Conservation (phyloP, 2,329 filamentous ascomycete genomes). For the Conoideocrella luteorostrata region DNA sequence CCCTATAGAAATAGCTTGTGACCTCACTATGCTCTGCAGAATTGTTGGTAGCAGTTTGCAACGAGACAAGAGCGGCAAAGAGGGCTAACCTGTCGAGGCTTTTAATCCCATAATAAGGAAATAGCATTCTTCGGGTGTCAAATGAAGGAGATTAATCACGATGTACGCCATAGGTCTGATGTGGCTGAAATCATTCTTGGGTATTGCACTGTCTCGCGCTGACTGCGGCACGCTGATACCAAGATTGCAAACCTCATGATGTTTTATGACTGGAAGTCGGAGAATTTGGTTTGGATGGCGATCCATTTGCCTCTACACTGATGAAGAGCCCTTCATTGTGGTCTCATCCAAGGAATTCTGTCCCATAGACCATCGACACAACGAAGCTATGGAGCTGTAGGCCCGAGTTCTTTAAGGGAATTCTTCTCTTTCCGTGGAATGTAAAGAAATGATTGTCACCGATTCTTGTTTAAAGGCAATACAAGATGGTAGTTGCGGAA, state of each 20-base stretch:
- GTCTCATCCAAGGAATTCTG: not conserved
- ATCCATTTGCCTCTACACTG: not conserved
- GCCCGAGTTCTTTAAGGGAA: not conserved
- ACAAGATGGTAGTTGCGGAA: too few relatives aligned
- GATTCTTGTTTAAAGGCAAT: too few relatives aligned
- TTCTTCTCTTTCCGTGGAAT: not conserved
- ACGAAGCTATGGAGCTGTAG: constrained; percentile 1
- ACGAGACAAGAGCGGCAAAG: not conserved
- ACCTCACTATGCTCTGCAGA: not conserved
- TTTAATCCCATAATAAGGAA: not conserved
- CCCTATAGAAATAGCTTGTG: constrained; percentile 45
- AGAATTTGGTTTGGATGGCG: not conserved
- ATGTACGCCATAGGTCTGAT: constrained; percentile 2
- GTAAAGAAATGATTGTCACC: too few relatives aligned
- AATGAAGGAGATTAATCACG: constrained; percentile 1
- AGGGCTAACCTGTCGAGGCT: not conserved
- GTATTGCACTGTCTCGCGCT: not conserved
- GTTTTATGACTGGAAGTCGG: not conserved
- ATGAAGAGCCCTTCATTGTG: not conserved
- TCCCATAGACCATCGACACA: constrained; percentile 5
- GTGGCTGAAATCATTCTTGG: not conserved
- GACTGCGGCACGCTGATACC: not conserved
- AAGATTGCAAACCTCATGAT: not conserved
- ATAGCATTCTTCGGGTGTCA: not conserved
- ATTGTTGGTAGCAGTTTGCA: not conserved